Percentiles rank a stretch among this genome's conserved stretches.
These are phyloP conservation scores for Calonectria leucothoes DNA, from an alignment of 2,329 filamentous ascomycete species.

Conservation along the genomic window DNA sequence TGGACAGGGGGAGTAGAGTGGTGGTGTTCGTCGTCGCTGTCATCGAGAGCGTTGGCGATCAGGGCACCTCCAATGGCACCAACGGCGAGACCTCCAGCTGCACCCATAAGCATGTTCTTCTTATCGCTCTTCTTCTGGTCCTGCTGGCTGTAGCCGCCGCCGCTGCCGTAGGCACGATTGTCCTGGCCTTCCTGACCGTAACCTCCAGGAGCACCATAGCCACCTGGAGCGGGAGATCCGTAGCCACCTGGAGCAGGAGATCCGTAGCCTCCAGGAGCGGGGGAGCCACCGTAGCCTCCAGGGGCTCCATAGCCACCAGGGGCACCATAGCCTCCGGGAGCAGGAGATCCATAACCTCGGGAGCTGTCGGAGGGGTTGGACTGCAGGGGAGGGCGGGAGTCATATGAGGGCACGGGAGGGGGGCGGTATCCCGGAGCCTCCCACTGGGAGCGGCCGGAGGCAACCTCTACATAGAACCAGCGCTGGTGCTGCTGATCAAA, in stretches of 20 bases:
- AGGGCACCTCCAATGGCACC: slow-evolving; percentile 69
- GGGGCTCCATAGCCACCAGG: slow-evolving; percentile 26
- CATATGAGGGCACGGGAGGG: slow-evolving; percentile 33
- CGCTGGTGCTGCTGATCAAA: slow-evolving; percentile 71
- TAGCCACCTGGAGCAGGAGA: slow-evolving; percentile 34
- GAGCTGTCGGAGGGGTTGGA: slow-evolving; percentile 37
- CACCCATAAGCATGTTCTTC: slow-evolving; percentile 68
- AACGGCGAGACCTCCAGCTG: slow-evolving; percentile 68
- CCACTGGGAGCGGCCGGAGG: slow-evolving; percentile 73
- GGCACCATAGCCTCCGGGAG: slow-evolving; percentile 9
- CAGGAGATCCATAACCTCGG: slow-evolving; percentile 32
- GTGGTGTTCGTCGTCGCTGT: slow-evolving; percentile 41
- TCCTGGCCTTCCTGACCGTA: slow-evolving; percentile 16
- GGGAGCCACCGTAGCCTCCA: slow-evolving; percentile 3
- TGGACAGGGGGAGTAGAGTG: slow-evolving; percentile 15
- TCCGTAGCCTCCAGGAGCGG: slow-evolving; percentile 30
- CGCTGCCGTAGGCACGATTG: slow-evolving; percentile 23
- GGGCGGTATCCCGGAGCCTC: slow-evolving; percentile 58
- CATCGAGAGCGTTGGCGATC: slow-evolving; percentile 63
- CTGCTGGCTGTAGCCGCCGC: slow-evolving; percentile 23
- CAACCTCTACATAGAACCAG: slow-evolving; percentile 74
- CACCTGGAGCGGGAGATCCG: slow-evolving; percentile 26
- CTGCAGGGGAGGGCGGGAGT: slow-evolving; percentile 36
- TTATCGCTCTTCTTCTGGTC: slow-evolving; percentile 57
- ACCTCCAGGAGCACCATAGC: slow-evolving; percentile 26